phyloP scores from a whole-genome alignment of 108 stramenopile species.

The Poteriospumella lacustris region DNA sequence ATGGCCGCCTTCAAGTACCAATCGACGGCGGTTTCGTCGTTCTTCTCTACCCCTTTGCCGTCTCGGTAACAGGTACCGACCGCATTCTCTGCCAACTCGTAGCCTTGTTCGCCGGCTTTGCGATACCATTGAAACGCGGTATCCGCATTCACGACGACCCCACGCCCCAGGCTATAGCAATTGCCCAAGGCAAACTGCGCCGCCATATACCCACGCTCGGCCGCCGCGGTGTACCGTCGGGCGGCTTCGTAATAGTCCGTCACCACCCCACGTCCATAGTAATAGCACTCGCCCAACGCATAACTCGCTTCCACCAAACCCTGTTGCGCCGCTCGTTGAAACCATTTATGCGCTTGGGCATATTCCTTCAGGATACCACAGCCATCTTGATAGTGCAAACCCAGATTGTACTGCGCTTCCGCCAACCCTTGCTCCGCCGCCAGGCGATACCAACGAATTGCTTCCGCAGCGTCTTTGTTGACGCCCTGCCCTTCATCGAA shows the following conservation, averaged over 20 bases:
- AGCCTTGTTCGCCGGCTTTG: not conserved
- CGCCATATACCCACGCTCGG: not conserved
- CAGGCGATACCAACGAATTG: conserved; percentile 4
- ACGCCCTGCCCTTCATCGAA: not conserved
- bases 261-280: not conserved
- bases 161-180: not conserved
- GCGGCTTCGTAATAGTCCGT: not conserved
- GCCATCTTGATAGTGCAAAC: not conserved
- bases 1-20: not conserved
- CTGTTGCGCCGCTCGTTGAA: not conserved
- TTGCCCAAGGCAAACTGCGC: not conserved
- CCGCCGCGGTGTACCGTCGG: not conserved
- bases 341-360: not conserved
- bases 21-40: not conserved
- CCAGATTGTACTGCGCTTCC: not conserved
- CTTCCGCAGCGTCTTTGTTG: not conserved
- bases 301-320: not conserved
- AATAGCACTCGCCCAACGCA: not conserved
- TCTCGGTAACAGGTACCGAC: not conserved
- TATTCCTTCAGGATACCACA: too few species aligned
- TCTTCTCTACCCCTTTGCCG: conserved; percentile 12
- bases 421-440: not conserved
- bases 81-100: not conserved
- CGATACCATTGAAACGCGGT: not conserved
- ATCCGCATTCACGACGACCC: not conserved